phyloP scores from a whole-genome alignment of 2,329 filamentous ascomycete genomes.

The Beauveria brongniartii region DNA sequence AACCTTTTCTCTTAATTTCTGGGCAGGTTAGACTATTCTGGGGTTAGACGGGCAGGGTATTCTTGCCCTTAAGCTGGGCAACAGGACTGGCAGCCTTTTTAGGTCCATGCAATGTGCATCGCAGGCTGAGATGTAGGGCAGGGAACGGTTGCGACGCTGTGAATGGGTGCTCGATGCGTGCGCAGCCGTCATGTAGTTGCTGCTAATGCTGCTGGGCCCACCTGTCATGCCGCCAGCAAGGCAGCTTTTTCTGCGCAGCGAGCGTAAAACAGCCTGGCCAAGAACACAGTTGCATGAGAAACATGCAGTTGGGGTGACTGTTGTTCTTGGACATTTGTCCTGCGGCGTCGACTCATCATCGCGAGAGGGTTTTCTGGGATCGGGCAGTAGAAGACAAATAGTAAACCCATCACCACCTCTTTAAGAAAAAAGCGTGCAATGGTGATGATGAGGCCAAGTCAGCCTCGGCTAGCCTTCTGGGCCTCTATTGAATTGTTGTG shows the following conservation, averaged over 20 bases:
- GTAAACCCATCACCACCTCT: background rate
- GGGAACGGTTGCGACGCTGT: background rate
- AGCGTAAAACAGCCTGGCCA: conserved; percentile 2
- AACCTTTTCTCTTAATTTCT: background rate
- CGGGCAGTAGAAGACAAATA: background rate
- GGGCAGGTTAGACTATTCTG: background rate
- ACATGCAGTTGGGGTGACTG: background rate
- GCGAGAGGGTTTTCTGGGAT: too few relatives aligned
- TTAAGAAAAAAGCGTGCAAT: background rate
- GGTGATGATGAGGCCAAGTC: background rate
- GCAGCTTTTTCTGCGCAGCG: background rate
- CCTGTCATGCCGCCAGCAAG: background rate
- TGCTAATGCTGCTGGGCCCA: conserved; percentile 1
- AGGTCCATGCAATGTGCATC: background rate
- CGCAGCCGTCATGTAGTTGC: background rate
- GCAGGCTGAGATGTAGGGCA: background rate
- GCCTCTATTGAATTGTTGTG: background rate
- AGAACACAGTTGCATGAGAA: background rate
- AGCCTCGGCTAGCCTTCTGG: conserved; percentile 2
- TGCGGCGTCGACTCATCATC: background rate
- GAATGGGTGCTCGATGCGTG: background rate
- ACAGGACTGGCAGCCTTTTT: background rate
- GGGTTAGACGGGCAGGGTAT: background rate
- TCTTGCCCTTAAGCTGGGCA: background rate
- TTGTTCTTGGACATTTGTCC: background rate